phyloP scores from a whole-genome alignment of 805 yeast species.

The Schwanniomyces polymorphus region DNA sequence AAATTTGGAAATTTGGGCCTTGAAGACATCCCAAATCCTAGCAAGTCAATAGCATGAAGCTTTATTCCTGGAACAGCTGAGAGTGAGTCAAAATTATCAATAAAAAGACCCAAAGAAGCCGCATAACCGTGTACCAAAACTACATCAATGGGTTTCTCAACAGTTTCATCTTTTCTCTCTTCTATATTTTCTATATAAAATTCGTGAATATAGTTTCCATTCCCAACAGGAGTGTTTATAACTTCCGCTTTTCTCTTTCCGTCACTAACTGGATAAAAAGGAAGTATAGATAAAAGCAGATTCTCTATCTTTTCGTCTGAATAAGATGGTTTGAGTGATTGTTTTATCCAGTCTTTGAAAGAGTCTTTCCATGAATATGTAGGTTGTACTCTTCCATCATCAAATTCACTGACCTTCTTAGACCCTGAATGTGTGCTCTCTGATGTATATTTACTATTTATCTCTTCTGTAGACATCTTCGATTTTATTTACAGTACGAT shows the following conservation, averaged over 20 bases:
- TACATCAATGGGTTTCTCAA: constrained; percentile 39
- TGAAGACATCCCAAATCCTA: constrained; percentile 71
- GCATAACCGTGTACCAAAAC: constrained; percentile 92
- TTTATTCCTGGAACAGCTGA: constrained; percentile 52
- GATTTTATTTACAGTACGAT: not conserved
- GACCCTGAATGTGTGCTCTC: not conserved
- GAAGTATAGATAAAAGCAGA: constrained; percentile 53
- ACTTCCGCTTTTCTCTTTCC: constrained; percentile 46
- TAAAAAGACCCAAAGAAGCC: constrained; percentile 82
- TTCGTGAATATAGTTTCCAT: constrained; percentile 70
- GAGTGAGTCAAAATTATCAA: constrained; percentile 60
- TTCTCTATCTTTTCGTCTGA: constrained; percentile 30
- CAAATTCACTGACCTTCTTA: constrained; percentile 13
- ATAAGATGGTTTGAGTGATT: constrained; percentile 13
- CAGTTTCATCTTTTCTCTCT: constrained; percentile 24
- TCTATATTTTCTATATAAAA: constrained; percentile 56
- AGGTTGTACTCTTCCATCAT: constrained; percentile 17
- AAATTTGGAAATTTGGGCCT: constrained; percentile 48
- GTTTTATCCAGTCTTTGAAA: constrained; percentile 31
- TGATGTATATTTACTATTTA: not conserved
- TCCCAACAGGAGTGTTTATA: constrained; percentile 55
- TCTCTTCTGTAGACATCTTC: not conserved
- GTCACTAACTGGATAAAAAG: constrained; percentile 58
- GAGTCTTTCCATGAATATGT: constrained; percentile 16
- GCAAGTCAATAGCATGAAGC: constrained; percentile 68